Percentiles rank a stretch among this genome's conserved stretches.
These are phyloP conservation scores for Aureobasidium musti DNA, from an alignment of 2,329 filamentous ascomycete species.

Conservation along the genomic window DNA sequence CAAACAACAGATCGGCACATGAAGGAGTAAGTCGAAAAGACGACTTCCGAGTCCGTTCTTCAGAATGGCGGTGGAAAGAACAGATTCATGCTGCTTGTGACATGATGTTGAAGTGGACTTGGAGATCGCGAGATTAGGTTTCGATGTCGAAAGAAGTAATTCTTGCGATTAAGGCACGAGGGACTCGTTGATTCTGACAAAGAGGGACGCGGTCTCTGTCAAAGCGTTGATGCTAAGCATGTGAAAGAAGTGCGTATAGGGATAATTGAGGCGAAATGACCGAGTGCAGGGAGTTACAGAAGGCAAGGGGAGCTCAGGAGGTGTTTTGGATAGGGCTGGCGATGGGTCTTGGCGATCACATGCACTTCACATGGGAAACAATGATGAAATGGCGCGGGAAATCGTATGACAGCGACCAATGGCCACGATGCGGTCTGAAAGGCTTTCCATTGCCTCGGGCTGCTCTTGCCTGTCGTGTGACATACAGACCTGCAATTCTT, in stretches of 20 bases:
- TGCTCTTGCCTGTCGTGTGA: slow-evolving; percentile 23
- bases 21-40: background rate
- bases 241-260: slow-evolving; percentile 14
- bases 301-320: slow-evolving; percentile 18
- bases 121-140: slow-evolving; percentile 21
- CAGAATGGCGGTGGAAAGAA: background rate
- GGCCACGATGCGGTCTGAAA: background rate
- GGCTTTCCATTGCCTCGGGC: slow-evolving; percentile 19
- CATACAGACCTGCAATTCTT: background rate
- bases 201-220: background rate
- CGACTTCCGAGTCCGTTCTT: background rate
- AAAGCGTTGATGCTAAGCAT: slow-evolving; percentile 10
- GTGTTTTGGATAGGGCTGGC: background rate
- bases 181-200: background rate
- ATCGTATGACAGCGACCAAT: slow-evolving; percentile 26
- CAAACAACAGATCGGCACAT: background rate
- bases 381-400: slow-evolving; percentile 23
- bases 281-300: background rate
- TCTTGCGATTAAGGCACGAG: background rate
- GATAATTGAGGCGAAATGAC: slow-evolving; percentile 3
- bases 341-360: slow-evolving; percentile 11
- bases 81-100: background rate
- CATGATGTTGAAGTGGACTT: background rate
- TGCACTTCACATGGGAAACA: slow-evolving; percentile 12
- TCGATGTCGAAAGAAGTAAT: slow-evolving; percentile 14